Evolutionary conservation across 2,329 filamentous ascomycete species (phyloP), one percentile per base, ranked within the genome.

Genomic region (Blastomyces percursus): DNA sequence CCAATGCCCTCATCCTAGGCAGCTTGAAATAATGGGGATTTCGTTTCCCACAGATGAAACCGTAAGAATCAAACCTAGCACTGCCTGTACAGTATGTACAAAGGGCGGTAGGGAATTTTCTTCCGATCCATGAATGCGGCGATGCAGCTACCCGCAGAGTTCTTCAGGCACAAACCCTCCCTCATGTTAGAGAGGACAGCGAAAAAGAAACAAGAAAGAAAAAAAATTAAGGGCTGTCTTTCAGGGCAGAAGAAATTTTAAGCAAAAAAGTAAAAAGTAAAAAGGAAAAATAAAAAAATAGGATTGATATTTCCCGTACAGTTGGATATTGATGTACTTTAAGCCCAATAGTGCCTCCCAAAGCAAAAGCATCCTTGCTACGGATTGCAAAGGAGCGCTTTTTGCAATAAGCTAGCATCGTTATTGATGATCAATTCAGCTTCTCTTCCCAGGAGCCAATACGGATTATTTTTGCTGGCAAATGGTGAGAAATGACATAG

Each of bases 81-180:
- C 19, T 4, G 9, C 35, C 16, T 35, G 52, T 35, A 55, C 46
- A 19, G 44, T 11, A 46, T n/a, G 19, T 11, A 46, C 44, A 8
- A 55, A 42, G 42, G n/a, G 54, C 54, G 54, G 54, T 57, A 57
- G 54, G 21, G 35, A 24, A 57, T 57, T 57, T 57, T 5, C 21
- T 12, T 19, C 54, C n/a, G 54, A 57, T 57, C 54, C 54, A 57
- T 42, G 54, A 30, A 11, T 42, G 54, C n/a, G 5, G 24, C 19
- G 54, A 57, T 57, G 54, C 54, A 57, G 54, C 54, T 42, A 57
- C 54, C 54, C 54, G 54, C 14, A 35, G 8, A 19, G 54, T 42
- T 57, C 54, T 57, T 57, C 54, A 57, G 54, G 54, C 35, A 42
- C 54, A 12, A 35, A 57, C 11, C 19, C 32, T 19, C 19, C 32